A percentile compares a stretch with the other conserved stretches of the same genome.
These are phyloP conservation scores for Flaveria linearis DNA, from an alignment of 129 eudicot species.

Conservation along the genomic window DNA sequence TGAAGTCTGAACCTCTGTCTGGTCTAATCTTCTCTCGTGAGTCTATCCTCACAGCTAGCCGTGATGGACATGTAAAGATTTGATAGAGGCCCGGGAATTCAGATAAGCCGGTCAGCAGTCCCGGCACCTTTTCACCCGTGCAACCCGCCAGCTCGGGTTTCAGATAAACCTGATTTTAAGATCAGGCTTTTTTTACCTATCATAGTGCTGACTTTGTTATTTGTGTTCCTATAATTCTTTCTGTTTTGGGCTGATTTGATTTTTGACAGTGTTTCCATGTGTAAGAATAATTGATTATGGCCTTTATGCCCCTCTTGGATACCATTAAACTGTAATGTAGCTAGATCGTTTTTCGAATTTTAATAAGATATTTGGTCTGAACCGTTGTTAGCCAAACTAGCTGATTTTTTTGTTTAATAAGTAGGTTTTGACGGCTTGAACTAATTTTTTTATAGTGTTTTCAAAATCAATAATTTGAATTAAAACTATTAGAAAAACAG, in stretches of 20 bases:
- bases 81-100: conserved; percentile 67
- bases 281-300: conserved; percentile 27
- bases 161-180: neutral
- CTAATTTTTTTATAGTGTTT: too few relatives aligned
- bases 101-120: conserved; percentile 41
- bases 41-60: conserved; percentile 60
- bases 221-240: conserved; percentile 2
- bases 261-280: neutral
- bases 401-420: too few relatives aligned
- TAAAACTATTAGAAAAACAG: too few relatives aligned
- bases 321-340: too few relatives aligned
- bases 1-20: conserved; percentile 78
- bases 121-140: conserved; percentile 32
- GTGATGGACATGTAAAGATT: conserved; percentile 81
- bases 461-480: too few relatives aligned
- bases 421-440: too few relatives aligned
- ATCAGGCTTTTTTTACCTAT: neutral
- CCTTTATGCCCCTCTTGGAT: neutral
- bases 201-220: conserved; percentile 20
- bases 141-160: conserved; percentile 30
- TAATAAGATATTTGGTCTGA: too few relatives aligned
- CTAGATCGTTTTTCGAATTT: too few relatives aligned
- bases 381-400: too few relatives aligned
- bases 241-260: conserved; percentile 18
- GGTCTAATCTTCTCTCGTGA: conserved; percentile 66